Base-by-base conservation (phyloP, 2,329 filamentous ascomycete genomes). In the Seiridium unicorne region DNA sequence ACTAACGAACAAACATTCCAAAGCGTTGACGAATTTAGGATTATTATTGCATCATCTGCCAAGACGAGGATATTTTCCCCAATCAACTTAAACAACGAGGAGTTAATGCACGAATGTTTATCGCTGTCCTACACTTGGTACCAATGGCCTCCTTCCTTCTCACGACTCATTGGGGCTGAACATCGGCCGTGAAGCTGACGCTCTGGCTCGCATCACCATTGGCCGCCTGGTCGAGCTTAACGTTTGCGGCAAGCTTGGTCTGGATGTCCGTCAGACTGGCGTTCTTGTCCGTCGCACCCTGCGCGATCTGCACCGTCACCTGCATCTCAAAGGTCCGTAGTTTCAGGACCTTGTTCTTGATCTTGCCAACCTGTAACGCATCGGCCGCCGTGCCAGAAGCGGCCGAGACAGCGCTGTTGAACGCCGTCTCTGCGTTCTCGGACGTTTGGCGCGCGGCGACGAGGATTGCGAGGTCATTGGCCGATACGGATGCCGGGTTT, bases 311-410 rank as follows among this genome's bases (percentile, higher is more conserved):
- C 11, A 60, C 44, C 53, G 47, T 55, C 34, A 59, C 47, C 44
- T 54, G 47, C 57, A 62, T 60, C 47, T 57, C 57, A 32, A 62
- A 60, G 26, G 54, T 57, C 38, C 55, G 57, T 34, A 62, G 57
- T 48, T 62, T 62, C 49, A 62, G 57, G 26, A 62, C 57, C 57
- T 62, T 62, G 60, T 62, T 62, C 57, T 62, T 62, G 54, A 54
- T 62, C 54, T 60, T 59, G 60, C 60, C 60, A 34, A 60, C 53
- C 7, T 57, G 42, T 7, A 62, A 48, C 3, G 60, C n/a, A 31
- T 35, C 34, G 13, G 44, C 47, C 9, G 18, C 8, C 11, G 51
- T 42, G n/a, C 53, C 57, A 13, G 53, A 47, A 11, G 60, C 47
- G 1, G 53, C 54, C 13, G 57, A 57, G 3, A 62, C 36, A 51